Percentiles rank a stretch among this genome's conserved stretches.
Evolutionary conservation across 2,329 filamentous ascomycete species (phyloP).

Genomic region (Chaetomium sp.): DNA sequence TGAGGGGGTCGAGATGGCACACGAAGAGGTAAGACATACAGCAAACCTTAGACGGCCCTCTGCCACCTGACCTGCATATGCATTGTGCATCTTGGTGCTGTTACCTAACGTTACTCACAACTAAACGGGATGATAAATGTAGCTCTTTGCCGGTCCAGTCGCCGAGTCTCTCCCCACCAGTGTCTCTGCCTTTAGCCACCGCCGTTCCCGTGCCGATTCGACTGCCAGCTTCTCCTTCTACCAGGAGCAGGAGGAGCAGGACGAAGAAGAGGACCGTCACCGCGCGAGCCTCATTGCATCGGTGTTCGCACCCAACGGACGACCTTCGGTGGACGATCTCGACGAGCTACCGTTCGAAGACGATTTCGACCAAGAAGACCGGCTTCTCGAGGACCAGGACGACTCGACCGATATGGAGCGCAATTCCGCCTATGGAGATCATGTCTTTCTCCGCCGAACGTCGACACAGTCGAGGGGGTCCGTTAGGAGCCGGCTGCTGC

Average conservation of each 20-base stretch:
- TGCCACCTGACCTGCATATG: too few relatives aligned
- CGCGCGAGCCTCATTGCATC: background rate
- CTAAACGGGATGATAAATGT: background rate
- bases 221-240: slow-evolving; percentile 87
- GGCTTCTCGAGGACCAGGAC: slow-evolving; percentile 28
- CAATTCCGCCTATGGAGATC: slow-evolving; percentile 35
- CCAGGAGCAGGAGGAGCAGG: slow-evolving; percentile 56
- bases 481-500: slow-evolving; percentile 59
- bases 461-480: slow-evolving; percentile 54
- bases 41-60: background rate
- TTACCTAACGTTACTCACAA: too few relatives aligned
- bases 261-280: slow-evolving; percentile 10
- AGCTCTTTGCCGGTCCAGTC: slow-evolving; percentile 84
- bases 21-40: slow-evolving; percentile 65
- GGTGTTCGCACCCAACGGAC: slow-evolving; percentile 22
- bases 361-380: slow-evolving; percentile 18
- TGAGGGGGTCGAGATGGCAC: slow-evolving; percentile 97
- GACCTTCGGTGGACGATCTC: slow-evolving; percentile 29
- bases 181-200: slow-evolving; percentile 83
- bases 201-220: slow-evolving; percentile 73
- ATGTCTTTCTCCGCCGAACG: slow-evolving; percentile 52
- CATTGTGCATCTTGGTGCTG: too few relatives aligned
- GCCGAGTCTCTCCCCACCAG: slow-evolving; percentile 95
- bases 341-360: slow-evolving; percentile 38
- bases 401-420: slow-evolving; percentile 33